phyloP scores from a whole-genome alignment of 108 stramenopile genomes.

The Conticribra weissflogii region DNA sequence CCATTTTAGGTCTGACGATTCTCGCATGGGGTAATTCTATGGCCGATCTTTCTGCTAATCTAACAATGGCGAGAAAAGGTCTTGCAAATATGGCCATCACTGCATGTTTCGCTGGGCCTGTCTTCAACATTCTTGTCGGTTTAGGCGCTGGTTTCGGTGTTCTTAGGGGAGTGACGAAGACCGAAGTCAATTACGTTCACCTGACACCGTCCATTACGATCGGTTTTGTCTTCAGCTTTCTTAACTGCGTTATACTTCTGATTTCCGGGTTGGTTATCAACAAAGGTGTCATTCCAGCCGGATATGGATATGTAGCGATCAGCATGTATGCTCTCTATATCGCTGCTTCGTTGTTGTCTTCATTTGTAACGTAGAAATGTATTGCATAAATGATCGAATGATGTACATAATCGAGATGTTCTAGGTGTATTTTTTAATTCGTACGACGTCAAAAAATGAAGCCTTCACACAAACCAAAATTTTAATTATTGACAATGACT shows the following conservation, averaged over 20 bases:
- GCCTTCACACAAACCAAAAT: too few species aligned
- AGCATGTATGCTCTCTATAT: conserved; percentile 52
- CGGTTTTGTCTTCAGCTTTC: conserved; percentile 52
- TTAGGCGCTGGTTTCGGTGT: conserved; percentile 43
- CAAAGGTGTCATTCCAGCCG: conserved; percentile 57
- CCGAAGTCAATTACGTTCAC: conserved; percentile 31
- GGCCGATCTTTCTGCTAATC: conserved; percentile 75
- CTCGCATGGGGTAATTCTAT: conserved; percentile 86
- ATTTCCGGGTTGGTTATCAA: conserved; percentile 35
- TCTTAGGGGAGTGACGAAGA: conserved; percentile 26
- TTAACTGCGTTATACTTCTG: conserved; percentile 44
- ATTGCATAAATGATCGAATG: background rate
- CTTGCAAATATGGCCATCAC: conserved; percentile 68
- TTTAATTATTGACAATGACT: too few species aligned
- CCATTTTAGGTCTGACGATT: conserved; percentile 72
- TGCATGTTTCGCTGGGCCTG: conserved; percentile 77
- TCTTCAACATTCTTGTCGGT: conserved; percentile 73
- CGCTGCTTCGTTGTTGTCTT: conserved; percentile 33
- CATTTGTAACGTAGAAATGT: conserved; percentile 26
- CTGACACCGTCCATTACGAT: conserved; percentile 43
- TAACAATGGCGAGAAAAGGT: conserved; percentile 78
- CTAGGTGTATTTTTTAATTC: too few species aligned
- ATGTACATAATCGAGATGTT: background rate
- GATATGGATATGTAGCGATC: conserved; percentile 65
- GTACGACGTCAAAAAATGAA: too few species aligned